Conservation (phyloP, 306 rosid species). For the Oemleria cerasiformis region DNA sequence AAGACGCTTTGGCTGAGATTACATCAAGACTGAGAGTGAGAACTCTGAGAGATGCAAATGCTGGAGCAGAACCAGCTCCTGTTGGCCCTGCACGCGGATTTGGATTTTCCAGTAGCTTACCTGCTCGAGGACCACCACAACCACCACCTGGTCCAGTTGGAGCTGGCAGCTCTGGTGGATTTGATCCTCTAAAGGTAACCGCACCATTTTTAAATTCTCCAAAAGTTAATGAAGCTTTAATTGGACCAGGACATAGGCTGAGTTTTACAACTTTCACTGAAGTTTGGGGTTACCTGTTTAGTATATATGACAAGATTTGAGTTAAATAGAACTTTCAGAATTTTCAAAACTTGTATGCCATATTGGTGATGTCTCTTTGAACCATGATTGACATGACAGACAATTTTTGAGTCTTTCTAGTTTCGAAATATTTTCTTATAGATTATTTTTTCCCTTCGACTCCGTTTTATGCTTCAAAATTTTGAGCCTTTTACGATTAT, state of each 20-base stretch:
- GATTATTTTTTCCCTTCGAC: no score
- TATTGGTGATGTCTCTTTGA: no score
- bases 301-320: neutral
- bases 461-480: no score
- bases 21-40: conserved; percentile 40
- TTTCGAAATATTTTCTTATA: no score
- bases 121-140: conserved; percentile 9
- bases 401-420: no score
- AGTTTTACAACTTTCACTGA: neutral
- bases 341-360: no score
- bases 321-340: no score
- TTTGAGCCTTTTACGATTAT: no score
- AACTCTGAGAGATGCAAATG: conserved; percentile 33
- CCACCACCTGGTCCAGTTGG: conserved; percentile 27
- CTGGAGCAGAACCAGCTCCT: conserved; percentile 29
- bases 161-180: conserved; percentile 27
- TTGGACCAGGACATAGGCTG: neutral
- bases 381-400: no score
- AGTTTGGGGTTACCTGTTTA: neutral
- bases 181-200: conserved; percentile 30
- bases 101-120: conserved; percentile 22
- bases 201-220: neutral
- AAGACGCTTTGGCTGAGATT: conserved; percentile 40
- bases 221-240: neutral
- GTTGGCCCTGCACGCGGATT: conserved; percentile 16